Evolutionary conservation across 139 green algal genomes (phyloP), one percentile per base, ranked within the genome.

Genomic region (Tetraselmis chui): DNA sequence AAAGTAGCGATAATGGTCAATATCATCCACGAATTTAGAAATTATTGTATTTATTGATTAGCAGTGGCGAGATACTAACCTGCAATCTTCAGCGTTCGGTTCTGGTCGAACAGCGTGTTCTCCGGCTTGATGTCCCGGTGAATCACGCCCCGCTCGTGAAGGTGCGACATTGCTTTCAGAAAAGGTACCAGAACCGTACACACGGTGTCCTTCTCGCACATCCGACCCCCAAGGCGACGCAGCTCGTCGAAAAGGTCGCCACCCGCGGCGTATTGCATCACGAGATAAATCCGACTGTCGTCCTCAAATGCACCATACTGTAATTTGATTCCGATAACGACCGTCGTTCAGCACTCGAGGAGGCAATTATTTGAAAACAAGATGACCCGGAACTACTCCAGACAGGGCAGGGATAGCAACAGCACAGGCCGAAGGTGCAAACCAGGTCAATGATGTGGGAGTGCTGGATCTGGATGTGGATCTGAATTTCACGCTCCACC

Each of bases 71-170:
- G 45, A 25, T 67, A 67, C 45, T 18, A 5, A 81, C 2, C 80
- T 58, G 88, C 88, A 29, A 92, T 82, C 79, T 89, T 90, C 24
- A 92, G 86, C 0, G 75, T 85, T 77, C 84, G 85, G 76, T 82
- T 85, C 32, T 78, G 76, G 27, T 29, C 82, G 29, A 92, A 87
- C 5, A 92, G 59, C 29, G 90, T 85, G 32, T 92, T 92, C 82
- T 90, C 88, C 0, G 88, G 88, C 83, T 92, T 92, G 77, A 92
- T 90, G 83, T 92, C 88, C 29, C 89, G 83, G 79, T 93, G 88
- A 32, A 92, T 84, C 78, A 90, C 88, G 76, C 58, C 79, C 59
- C 86, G 85, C 1, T 85, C 87, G 85, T 92, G 88, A 28, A 92
- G 86, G 88, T 92, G 88, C 81, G 86, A 82, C 78, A 92, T 79